Evolutionary conservation across 495 filamentous ascomycete genomes (phyloP).

Genomic region (Evernia prunastri): DNA sequence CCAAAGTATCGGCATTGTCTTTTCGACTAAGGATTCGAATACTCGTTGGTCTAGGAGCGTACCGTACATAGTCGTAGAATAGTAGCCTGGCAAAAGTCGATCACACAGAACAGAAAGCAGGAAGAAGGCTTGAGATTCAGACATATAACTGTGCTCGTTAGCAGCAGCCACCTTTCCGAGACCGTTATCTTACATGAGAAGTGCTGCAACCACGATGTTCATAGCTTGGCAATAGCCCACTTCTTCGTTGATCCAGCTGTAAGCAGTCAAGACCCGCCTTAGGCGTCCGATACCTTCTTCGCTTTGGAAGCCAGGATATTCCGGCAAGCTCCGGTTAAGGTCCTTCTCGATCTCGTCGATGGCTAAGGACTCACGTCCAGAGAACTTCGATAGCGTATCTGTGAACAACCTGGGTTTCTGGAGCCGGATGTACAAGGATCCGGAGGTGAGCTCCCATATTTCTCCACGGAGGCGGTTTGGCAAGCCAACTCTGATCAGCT

Average conservation of each 20-base stretch:
- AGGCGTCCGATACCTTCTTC: conserved; percentile 90
- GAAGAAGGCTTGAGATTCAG: conserved; percentile 92
- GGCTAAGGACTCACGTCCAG: conserved; percentile 78
- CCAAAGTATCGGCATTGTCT: conserved; percentile 98
- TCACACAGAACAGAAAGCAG: conserved; percentile 88
- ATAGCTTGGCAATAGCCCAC: conserved; percentile 99
- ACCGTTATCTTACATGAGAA: conserved; percentile 64
- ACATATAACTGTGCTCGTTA: conserved; percentile 69
- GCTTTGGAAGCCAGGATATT: conserved; percentile 95
- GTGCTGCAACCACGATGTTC: conserved; percentile 96
- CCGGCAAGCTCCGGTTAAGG: conserved; percentile 87
- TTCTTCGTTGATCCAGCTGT: conserved; percentile 91
- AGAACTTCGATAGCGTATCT: conserved; percentile 75
- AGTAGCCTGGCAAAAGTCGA: conserved; percentile 89
- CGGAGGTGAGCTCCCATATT: conserved; percentile 91
- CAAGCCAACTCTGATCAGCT: conserved; percentile 88
- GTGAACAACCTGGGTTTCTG: conserved; percentile 76
- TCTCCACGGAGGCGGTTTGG: conserved; percentile 91
- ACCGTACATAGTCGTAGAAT: conserved; percentile 97
- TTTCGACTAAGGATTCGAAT: conserved; percentile 94
- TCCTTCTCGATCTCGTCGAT: conserved; percentile 99
- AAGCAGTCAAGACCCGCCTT: conserved; percentile 84
- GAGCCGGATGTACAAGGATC: conserved; percentile 79
- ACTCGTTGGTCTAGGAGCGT: conserved; percentile 94
- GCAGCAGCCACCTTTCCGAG: conserved; percentile 5